Percentiles rank a stretch among this genome's conserved stretches.
Evolutionary conservation across 345 rosid genomes (phyloP).

Genomic region (Lumnitzera littorea): DNA sequence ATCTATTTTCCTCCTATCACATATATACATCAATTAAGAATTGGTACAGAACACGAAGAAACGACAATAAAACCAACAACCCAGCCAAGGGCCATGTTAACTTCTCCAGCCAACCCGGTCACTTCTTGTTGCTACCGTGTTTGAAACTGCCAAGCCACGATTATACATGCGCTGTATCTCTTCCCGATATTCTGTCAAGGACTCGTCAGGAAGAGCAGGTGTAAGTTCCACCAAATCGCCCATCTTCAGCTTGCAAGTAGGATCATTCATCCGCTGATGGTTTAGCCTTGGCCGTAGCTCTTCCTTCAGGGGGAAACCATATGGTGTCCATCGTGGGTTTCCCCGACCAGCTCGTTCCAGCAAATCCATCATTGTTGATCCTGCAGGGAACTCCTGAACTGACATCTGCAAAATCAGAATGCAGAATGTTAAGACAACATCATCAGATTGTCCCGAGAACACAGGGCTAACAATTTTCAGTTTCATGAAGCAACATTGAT

Average conservation of each 20-base stretch:
- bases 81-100: neutral
- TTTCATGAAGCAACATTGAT: too few relatives aligned
- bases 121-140: neutral
- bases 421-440: neutral
- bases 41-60: too few relatives aligned
- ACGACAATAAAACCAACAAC: neutral
- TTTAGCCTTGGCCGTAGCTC: slow-evolving; percentile 82
- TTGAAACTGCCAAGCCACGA: slow-evolving; percentile 27
- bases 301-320: slow-evolving; percentile 72
- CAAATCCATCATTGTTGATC: slow-evolving; percentile 64
- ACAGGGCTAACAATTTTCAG: too few relatives aligned
- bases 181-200: slow-evolving; percentile 79
- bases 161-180: slow-evolving; percentile 93
- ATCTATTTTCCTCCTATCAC: too few relatives aligned
- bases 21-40: too few relatives aligned
- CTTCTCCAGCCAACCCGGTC: slow-evolving; percentile 6
- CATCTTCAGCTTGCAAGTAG: slow-evolving; percentile 66
- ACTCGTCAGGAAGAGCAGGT: slow-evolving; percentile 73
- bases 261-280: slow-evolving; percentile 52
- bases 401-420: slow-evolving; percentile 65
- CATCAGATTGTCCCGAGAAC: too few relatives aligned
- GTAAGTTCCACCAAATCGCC: slow-evolving; percentile 96
- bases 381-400: slow-evolving; percentile 73
- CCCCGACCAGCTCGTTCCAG: slow-evolving; percentile 61
- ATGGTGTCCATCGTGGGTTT: slow-evolving; percentile 56